Evolutionary conservation across 1,284 basidiomycete species (phyloP).

Genomic region (Cerioporus squamosus): DNA sequence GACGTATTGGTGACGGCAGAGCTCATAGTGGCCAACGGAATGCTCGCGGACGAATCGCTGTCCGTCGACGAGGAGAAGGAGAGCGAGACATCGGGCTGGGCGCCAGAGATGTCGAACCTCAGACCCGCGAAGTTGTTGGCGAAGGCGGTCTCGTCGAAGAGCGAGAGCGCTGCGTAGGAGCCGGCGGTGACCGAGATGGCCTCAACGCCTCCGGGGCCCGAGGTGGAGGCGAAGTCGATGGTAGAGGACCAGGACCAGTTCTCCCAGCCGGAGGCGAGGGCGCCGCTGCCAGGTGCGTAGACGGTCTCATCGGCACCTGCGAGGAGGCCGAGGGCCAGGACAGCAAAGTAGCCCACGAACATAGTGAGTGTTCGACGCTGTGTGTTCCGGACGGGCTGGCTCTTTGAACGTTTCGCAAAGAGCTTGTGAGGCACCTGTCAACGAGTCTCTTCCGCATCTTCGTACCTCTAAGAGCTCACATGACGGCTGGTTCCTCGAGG

Average conservation of each 20-base stretch:
- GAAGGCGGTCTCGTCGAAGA: conserved; percentile 45
- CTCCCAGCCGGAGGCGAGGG: conserved; percentile 49
- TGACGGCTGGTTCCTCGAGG: too few species aligned
- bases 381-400: neutral
- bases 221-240: conserved; percentile 50
- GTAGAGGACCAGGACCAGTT: conserved; percentile 55
- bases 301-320: conserved; percentile 9
- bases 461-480: too few species aligned
- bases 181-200: conserved; percentile 47
- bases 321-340: neutral
- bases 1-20: neutral
- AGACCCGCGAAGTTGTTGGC: conserved; percentile 43
- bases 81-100: conserved; percentile 44
- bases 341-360: neutral
- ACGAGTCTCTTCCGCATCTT: too few species aligned
- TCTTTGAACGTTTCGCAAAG: too few species aligned
- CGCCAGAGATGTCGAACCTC: conserved; percentile 50
- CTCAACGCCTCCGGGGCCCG: conserved; percentile 44
- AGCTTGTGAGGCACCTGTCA: too few species aligned
- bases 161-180: conserved; percentile 47
- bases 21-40: neutral
- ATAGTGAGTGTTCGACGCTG: neutral
- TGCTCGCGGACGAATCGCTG: neutral
- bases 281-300: conserved; percentile 11
- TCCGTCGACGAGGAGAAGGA: conserved; percentile 35